Evolutionary conservation across 257 asterid species (phyloP), one percentile per base, ranked within the genome.

Genomic region (Plectranthus barbatus): DNA sequence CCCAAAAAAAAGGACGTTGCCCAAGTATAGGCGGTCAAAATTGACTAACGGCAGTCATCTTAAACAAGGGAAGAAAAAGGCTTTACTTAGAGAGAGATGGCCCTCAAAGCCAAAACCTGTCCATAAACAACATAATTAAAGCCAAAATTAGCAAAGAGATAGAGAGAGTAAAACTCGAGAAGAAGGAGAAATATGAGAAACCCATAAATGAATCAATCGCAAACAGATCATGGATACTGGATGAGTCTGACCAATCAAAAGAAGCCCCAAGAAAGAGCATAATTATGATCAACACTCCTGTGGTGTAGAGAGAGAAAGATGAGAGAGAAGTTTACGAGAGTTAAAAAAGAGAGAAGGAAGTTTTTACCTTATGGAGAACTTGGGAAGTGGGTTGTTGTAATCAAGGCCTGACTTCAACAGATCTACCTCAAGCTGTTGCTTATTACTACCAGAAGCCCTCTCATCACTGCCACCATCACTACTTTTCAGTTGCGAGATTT

Each of bases 341-440:
- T 23, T 44, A 26, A 64, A 59, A 55, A 5, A 26, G 5, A 20
- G 44, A 20, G n/a, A 46, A 44, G 36, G 12, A 64, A 17, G 8
- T 9, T 47, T 65, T 73, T 73, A 91, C 98, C 98, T 91, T 78
- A 91, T 86, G 76, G 93, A 84, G 84, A 91, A 91, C 53, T 77
- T 82, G 61, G 95, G 78, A 62, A 62, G 79, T 66, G 77, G 82
- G 73, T 70, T 72, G 62, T 68, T 74, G 73, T 79, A 83, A 79
- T 75, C 84, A 78, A 78, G 82, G 78, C 68, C 81, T 36, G 94
- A 71, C 26, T 74, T 75, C 20, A 76, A 72, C 90, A 88, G 95
- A 91, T 91, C 96, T 83, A 76, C 79, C 60, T 55, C 69, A 69
- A 60, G 62, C 72, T 73, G 73, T 23, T 60, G 70, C 58, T 69